Conservation (phyloP, 352 stramenopile species). For the Halophytophthora batemanensis region DNA sequence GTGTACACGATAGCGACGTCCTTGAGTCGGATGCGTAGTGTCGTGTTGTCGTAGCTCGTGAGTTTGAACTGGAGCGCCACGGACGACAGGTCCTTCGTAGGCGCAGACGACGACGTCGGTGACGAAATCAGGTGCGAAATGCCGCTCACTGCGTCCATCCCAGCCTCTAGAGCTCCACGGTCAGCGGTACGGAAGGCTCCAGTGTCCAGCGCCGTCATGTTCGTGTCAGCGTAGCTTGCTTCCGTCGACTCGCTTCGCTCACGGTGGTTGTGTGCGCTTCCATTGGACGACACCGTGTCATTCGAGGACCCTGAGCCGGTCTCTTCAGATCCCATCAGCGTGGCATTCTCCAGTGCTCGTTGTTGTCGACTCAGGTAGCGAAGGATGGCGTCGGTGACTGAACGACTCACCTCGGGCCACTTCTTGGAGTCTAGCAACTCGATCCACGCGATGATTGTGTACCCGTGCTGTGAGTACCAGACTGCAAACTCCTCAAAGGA, state of each 20-base stretch:
- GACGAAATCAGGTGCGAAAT: slow-evolving; percentile 65
- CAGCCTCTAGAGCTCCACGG: slow-evolving; percentile 33
- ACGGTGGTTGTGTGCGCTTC: slow-evolving; percentile 35
- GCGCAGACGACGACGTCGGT: slow-evolving; percentile 35
- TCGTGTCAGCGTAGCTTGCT: slow-evolving; percentile 39
- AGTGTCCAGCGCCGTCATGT: slow-evolving; percentile 35
- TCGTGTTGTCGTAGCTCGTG: slow-evolving; percentile 82
- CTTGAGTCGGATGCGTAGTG: slow-evolving; percentile 76
- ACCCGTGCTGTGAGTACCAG: slow-evolving; percentile 84
- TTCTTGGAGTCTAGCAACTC: slow-evolving; percentile 84
- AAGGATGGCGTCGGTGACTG: slow-evolving; percentile 70
- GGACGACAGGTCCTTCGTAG: slow-evolving; percentile 57
- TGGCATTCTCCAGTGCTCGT: slow-evolving; percentile 43
- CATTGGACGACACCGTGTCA: slow-evolving; percentile 67
- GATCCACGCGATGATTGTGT: slow-evolving; percentile 85
- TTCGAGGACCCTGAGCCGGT: slow-evolving; percentile 56
- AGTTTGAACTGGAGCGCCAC: slow-evolving; percentile 85
- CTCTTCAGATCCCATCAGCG: slow-evolving; percentile 32
- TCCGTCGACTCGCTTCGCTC: slow-evolving; percentile 39
- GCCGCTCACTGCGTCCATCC: slow-evolving; percentile 54
- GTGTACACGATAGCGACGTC: slow-evolving; percentile 87
- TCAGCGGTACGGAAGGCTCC: slow-evolving; percentile 26
- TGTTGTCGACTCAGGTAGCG: slow-evolving; percentile 75
- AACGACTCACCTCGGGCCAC: slow-evolving; percentile 64
- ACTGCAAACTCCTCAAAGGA: slow-evolving; percentile 83